Evolutionary conservation across 768 basidiomycete genomes (phyloP).

Genomic region (Russula compacta): DNA sequence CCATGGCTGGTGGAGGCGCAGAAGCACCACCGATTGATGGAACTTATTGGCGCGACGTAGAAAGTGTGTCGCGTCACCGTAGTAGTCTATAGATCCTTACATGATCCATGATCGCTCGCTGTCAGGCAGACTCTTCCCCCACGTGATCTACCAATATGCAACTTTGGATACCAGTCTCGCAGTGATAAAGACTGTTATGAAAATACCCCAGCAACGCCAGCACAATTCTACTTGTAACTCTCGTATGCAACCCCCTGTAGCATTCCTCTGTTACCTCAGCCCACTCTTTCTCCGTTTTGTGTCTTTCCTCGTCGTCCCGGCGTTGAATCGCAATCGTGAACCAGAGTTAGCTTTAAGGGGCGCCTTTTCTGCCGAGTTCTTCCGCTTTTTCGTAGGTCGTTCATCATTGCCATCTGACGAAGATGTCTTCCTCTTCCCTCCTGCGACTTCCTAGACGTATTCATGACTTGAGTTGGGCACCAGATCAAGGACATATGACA

Average conservation of each 20-base stretch:
- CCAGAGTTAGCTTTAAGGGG: not conserved
- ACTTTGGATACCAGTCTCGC: too few species aligned
- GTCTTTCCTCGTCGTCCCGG: not conserved
- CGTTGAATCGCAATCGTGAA: not conserved
- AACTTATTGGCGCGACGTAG: not conserved
- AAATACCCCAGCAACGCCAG: too few species aligned
- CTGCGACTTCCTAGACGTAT: not conserved
- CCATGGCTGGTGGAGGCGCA: slow-evolving; percentile 13
- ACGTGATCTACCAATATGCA: not conserved
- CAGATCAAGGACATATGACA: not conserved
- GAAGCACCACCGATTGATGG: slow-evolving; percentile 2
- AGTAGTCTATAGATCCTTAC: not conserved
- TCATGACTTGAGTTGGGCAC: not conserved
- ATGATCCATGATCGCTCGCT: not conserved
- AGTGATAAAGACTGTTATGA: too few species aligned
- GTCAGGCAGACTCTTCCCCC: not conserved
- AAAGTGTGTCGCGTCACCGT: not conserved
- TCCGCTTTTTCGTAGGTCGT: slow-evolving; percentile 1
- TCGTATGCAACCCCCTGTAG: not conserved
- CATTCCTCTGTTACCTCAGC: not conserved
- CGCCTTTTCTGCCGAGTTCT: not conserved
- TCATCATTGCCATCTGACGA: not conserved
- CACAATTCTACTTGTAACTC: not conserved
- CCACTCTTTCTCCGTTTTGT: not conserved
- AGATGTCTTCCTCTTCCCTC: not conserved